These are phyloP conservation scores for Gynochthodes officinalis DNA, from an alignment of 257 asterid species.

Conservation along the genomic window DNA sequence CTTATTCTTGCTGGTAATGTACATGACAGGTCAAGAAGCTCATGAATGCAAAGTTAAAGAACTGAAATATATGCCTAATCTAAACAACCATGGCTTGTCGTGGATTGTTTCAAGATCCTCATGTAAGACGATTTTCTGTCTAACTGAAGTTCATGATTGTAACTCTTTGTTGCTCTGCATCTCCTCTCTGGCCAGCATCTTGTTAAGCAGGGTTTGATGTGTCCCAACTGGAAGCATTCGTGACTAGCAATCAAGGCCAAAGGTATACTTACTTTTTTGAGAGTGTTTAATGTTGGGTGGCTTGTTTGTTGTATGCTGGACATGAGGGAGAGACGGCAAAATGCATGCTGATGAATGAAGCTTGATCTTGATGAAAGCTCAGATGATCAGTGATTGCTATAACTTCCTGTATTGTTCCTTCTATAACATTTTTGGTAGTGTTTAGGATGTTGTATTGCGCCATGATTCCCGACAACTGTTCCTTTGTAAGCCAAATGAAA, in stretches of 20 bases:
- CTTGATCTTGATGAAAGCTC: too few species aligned
- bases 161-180: background rate
- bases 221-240: background rate
- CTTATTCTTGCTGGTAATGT: constrained; percentile 41
- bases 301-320: too few species aligned
- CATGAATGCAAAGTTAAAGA: background rate
- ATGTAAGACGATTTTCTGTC: too few species aligned
- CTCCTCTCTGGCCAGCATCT: background rate
- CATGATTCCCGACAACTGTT: too few species aligned
- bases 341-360: background rate
- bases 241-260: background rate
- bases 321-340: background rate
- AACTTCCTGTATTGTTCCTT: background rate
- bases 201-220: background rate
- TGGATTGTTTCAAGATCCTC: too few species aligned
- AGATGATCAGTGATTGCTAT: too few species aligned
- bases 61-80: too few species aligned
- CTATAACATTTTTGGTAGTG: too few species aligned
- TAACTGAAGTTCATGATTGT: background rate
- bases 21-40: constrained; percentile 7
- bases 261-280: background rate
- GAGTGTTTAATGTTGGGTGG: background rate
- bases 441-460: too few species aligned
- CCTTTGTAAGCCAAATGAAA: too few species aligned
- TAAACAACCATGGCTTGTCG: too few species aligned